Evolutionary conservation across 768 basidiomycete genomes (phyloP).

Genomic region (Pleurotus tuber-regium): DNA sequence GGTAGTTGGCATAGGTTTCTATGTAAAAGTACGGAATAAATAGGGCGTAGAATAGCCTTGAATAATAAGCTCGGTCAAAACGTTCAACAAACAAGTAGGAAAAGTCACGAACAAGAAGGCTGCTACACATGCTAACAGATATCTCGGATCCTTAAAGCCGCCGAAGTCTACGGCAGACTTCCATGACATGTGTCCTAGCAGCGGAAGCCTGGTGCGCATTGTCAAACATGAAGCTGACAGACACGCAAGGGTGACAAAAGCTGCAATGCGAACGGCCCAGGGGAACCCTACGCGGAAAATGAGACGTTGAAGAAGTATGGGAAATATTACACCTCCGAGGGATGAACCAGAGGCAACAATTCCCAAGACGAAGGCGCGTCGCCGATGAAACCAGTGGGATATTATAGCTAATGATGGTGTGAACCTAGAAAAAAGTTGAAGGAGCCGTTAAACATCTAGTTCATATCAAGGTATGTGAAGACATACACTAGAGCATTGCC

Average conservation of each 20-base stretch:
- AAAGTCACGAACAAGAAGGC: conserved; percentile 22
- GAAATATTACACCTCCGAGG: conserved; percentile 39
- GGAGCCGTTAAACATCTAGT: neutral
- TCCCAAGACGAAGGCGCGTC: conserved; percentile 43
- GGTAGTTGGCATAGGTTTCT: conserved; percentile 23
- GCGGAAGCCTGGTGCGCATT: conserved; percentile 24
- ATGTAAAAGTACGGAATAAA: conserved; percentile 35
- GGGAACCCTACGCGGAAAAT: conserved; percentile 12
- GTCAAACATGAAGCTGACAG: conserved; percentile 23
- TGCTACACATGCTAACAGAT: conserved; percentile 16
- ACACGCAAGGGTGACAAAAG: conserved; percentile 24
- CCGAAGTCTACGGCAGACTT: conserved; percentile 22
- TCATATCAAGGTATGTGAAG: neutral
- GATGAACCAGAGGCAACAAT: conserved; percentile 41
- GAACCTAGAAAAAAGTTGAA: neutral
- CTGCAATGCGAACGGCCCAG: conserved; percentile 29
- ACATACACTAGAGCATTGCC: conserved; percentile 12
- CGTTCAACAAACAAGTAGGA: neutral
- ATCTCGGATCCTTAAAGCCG: conserved; percentile 23
- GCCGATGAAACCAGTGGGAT: conserved; percentile 41
- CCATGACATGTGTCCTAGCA: conserved; percentile 17
- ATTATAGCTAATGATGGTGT: conserved; percentile 30
- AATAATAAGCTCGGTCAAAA: neutral
- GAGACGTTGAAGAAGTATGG: conserved; percentile 36
- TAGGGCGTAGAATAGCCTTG: conserved; percentile 26